Conservation (phyloP, 2,329 filamentous ascomycete species). For the Arthrobotrys conoides region DNA sequence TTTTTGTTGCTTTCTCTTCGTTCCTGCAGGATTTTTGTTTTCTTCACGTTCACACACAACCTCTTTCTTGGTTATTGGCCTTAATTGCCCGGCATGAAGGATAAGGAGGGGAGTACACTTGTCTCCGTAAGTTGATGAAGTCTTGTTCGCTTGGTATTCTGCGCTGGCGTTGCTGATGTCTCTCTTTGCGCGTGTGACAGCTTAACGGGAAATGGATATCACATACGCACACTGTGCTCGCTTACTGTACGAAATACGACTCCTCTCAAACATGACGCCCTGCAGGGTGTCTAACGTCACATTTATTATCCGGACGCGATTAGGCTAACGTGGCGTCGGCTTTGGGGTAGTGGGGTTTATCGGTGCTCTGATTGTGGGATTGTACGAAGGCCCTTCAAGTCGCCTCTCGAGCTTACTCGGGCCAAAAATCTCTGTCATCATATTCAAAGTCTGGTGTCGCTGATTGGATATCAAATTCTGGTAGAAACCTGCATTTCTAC, state of each 20-base stretch:
- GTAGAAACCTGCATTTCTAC: conserved; percentile 80
- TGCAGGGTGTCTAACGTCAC: conserved; percentile 21
- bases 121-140: conserved; percentile 53
- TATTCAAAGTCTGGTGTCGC: conserved; percentile 11
- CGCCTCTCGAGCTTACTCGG: conserved; percentile 80
- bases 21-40: conserved; percentile 60
- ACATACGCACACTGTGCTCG: conserved; percentile 85
- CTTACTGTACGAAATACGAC: conserved; percentile 76
- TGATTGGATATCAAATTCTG: conserved; percentile 26
- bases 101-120: conserved; percentile 52
- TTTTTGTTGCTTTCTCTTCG: conserved; percentile 42
- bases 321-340: conserved; percentile 24
- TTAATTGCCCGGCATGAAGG: conserved; percentile 52
- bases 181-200: conserved; percentile 66
- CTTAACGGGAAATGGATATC: conserved; percentile 92
- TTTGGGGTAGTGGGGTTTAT: conserved; percentile 56
- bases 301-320: conserved; percentile 62
- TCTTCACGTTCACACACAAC: conserved; percentile 58
- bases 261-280: conserved; percentile 38
- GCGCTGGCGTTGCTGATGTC: conserved; percentile 64
- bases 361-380: conserved; percentile 63
- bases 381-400: conserved; percentile 77
- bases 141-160: conserved; percentile 22
- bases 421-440: conserved; percentile 69
- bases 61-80: conserved; percentile 26